A percentile compares a stretch with the other conserved stretches of the same genome.
Evolutionary conservation across 805 yeast genomes (phyloP).

Genomic region (Ogataea degrootiae): DNA sequence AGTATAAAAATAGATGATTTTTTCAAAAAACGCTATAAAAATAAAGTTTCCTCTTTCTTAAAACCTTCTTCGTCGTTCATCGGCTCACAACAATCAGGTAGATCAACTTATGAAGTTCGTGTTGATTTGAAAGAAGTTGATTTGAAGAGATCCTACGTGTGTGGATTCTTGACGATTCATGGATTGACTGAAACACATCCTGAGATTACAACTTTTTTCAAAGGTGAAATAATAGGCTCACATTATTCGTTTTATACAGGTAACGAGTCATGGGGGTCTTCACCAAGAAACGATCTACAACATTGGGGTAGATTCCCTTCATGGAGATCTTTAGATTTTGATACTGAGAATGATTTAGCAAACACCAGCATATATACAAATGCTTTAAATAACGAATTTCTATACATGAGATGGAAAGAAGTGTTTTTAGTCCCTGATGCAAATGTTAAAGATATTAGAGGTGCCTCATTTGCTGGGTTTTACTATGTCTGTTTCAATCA

Average conservation of each 20-base stretch:
- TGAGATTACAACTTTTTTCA: slow-evolving; percentile 64
- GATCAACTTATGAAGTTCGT: slow-evolving; percentile 57
- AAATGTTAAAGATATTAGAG: slow-evolving; percentile 50
- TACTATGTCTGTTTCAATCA: slow-evolving; percentile 85
- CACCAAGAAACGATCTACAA: slow-evolving; percentile 46
- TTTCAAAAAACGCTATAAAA: slow-evolving; percentile 10
- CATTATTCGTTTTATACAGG: slow-evolving; percentile 55
- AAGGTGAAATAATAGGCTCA: slow-evolving; percentile 64
- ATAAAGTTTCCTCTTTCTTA: slow-evolving; percentile 37
- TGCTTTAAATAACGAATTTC: slow-evolving; percentile 36
- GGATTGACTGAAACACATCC: slow-evolving; percentile 62
- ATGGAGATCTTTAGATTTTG: slow-evolving; percentile 30
- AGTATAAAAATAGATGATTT: slow-evolving; percentile 13
- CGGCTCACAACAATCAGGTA: slow-evolving; percentile 70
- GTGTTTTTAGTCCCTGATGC: slow-evolving; percentile 81
- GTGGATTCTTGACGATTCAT: slow-evolving; percentile 62
- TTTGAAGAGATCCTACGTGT: slow-evolving; percentile 41
- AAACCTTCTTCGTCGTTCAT: slow-evolving; percentile 57
- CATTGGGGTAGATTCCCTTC: slow-evolving; percentile 57
- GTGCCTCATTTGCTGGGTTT: slow-evolving; percentile 89
- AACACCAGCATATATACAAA: slow-evolving; percentile 23
- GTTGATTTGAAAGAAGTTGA: slow-evolving; percentile 72
- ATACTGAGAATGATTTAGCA: slow-evolving; percentile 26
- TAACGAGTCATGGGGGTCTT: slow-evolving; percentile 50
- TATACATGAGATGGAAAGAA: slow-evolving; percentile 96